Conservation (phyloP, 352 stramenopile species). For the Pythium oligandrum region DNA sequence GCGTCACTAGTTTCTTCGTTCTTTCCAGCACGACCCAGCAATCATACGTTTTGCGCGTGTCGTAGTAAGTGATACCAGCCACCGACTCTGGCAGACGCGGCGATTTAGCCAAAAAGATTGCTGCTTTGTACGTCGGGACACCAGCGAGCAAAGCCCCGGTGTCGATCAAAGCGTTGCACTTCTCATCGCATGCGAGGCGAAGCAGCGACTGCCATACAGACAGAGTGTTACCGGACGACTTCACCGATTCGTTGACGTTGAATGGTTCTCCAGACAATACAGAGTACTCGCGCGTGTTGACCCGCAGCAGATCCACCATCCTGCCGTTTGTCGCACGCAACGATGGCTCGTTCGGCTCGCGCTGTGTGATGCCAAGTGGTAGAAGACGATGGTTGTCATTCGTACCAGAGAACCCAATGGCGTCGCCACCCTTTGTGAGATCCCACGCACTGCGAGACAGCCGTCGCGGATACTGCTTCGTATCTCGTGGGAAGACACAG, state of each 20-base stretch:
- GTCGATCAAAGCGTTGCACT: slow-evolving; percentile 74
- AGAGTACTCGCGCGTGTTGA: slow-evolving; percentile 30
- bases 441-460: slow-evolving; percentile 81
- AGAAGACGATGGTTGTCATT: slow-evolving; percentile 87
- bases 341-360: slow-evolving; percentile 38
- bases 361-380: slow-evolving; percentile 63
- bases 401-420: slow-evolving; percentile 86
- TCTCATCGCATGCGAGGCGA: slow-evolving; percentile 27
- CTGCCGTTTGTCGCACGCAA: slow-evolving; percentile 78
- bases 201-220: slow-evolving; percentile 43
- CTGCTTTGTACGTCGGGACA: slow-evolving; percentile 41
- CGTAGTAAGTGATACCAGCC: slow-evolving; percentile 79
- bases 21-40: slow-evolving; percentile 84
- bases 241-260: neutral
- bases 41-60: slow-evolving; percentile 37
- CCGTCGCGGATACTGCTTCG: slow-evolving; percentile 62
- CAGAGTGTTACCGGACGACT: neutral
- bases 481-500: slow-evolving; percentile 80
- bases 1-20: slow-evolving; percentile 23
- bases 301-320: slow-evolving; percentile 77
- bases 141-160: slow-evolving; percentile 78
- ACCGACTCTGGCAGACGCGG: neutral
- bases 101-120: slow-evolving; percentile 28
- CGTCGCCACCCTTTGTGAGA: slow-evolving; percentile 47
- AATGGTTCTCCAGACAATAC: slow-evolving; percentile 8